phyloP scores from a whole-genome alignment of 805 yeast species.

The Danielia oregonensis region DNA sequence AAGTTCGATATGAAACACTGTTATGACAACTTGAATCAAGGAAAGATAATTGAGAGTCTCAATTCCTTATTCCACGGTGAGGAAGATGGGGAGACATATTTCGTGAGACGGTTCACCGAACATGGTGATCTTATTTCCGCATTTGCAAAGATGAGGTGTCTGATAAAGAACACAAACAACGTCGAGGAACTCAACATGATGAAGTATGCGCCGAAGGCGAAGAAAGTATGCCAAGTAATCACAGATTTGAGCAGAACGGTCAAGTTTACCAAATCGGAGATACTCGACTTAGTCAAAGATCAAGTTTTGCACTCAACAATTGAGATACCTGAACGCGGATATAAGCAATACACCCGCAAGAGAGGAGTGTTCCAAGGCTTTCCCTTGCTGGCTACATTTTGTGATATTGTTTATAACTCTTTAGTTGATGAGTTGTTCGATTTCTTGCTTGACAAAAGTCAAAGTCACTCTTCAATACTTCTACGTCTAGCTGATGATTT shows the following conservation, averaged over 20 bases:
- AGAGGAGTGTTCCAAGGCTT: constrained; percentile 85
- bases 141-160: not conserved
- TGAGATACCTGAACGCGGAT: constrained; percentile 31
- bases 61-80: constrained; percentile 17
- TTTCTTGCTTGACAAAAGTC: constrained; percentile 13
- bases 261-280: constrained; percentile 39
- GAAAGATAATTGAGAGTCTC: constrained; percentile 34
- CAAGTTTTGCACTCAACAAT: constrained; percentile 55
- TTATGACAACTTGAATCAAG: constrained; percentile 66
- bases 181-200: constrained; percentile 3
- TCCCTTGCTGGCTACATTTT: constrained; percentile 67
- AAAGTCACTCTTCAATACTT: constrained; percentile 30
- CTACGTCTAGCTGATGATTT: constrained; percentile 84
- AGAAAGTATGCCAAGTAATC: not conserved
- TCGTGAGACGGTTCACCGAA: constrained; percentile 5
- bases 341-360: constrained; percentile 40
- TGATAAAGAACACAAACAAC: constrained; percentile 1
- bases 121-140: not conserved
- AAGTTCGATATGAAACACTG: constrained; percentile 78
- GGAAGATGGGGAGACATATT: constrained; percentile 9
- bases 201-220: not conserved
- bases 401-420: constrained; percentile 68
- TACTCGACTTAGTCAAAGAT: constrained; percentile 42
- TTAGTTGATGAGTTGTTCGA: constrained; percentile 42
- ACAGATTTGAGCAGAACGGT: constrained; percentile 31